Evolutionary conservation across 1,284 basidiomycete species (phyloP).

Genomic region (Leccinum griseonigrum): DNA sequence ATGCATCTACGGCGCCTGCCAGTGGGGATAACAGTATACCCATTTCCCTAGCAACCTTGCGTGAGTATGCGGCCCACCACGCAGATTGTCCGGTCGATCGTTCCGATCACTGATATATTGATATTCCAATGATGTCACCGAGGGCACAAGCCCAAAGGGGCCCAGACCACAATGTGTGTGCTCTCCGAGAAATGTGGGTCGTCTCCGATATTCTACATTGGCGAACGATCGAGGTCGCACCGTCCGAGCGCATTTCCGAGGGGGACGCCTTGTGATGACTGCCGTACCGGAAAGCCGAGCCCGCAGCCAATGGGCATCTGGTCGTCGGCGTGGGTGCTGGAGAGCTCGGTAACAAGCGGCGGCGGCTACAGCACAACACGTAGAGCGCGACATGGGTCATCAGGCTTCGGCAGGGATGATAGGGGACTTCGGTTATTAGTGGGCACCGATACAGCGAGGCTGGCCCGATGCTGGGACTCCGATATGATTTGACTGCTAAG

Average conservation of each 20-base stretch:
- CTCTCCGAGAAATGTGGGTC: too few relatives aligned
- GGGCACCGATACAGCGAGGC: too few relatives aligned
- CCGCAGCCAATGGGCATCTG: conserved; percentile 98
- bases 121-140: not conserved
- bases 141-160: not conserved
- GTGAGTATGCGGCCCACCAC: not conserved
- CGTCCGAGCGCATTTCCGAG: conserved; percentile 83
- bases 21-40: too few relatives aligned
- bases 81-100: not conserved
- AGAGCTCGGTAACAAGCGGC: conserved; percentile 74
- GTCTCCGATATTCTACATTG: not conserved
- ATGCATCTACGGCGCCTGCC: too few relatives aligned
- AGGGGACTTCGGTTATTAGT: conserved; percentile 42
- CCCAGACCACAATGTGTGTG: too few relatives aligned
- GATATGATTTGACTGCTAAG: too few relatives aligned
- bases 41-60: not conserved
- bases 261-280: conserved; percentile 28
- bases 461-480: too few relatives aligned
- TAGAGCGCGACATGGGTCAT: conserved; percentile 98
- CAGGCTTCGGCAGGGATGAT: conserved; percentile 92
- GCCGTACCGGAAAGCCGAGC: conserved; percentile 57
- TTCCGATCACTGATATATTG: not conserved
- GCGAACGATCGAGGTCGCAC: conserved; percentile 49
- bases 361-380: conserved; percentile 84
- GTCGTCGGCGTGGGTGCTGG: conserved; percentile 79